These are phyloP conservation scores for Pisolithus orientalis DNA, from an alignment of 768 basidiomycete species.

Conservation along the genomic window DNA sequence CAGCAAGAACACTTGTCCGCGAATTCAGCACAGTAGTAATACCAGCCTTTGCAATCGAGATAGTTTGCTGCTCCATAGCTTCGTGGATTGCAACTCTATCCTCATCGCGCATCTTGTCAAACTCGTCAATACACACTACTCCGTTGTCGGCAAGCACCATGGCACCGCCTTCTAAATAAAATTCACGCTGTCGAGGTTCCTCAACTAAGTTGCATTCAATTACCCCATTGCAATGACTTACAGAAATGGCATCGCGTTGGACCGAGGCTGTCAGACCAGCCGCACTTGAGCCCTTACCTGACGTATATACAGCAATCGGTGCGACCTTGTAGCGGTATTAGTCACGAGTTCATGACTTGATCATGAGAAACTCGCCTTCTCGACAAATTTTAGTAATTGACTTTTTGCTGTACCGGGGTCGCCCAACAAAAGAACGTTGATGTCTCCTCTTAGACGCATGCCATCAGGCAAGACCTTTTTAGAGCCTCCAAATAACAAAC, in stretches of 20 bases:
- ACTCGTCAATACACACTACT: conserved; percentile 98
- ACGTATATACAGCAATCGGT: conserved; percentile 96
- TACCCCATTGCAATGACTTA: conserved; percentile 32
- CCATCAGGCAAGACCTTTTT: conserved; percentile 97
- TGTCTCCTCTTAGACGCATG: conserved; percentile 94
- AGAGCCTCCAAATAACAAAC: conserved; percentile 94
- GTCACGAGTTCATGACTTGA: background rate
- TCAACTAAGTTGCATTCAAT: conserved; percentile 2
- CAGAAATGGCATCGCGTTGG: conserved; percentile 87
- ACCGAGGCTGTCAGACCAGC: conserved; percentile 98
- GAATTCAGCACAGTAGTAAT: conserved; percentile 98
- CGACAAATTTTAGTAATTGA: conserved; percentile 97
- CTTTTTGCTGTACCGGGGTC: conserved; percentile 99
- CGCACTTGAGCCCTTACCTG: conserved; percentile 96
- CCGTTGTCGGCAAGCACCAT: conserved; percentile 99
- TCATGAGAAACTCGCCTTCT: conserved; percentile 53
- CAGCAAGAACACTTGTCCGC: conserved; percentile 90
- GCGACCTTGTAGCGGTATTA: conserved; percentile 57
- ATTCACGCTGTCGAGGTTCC: conserved; percentile 65
- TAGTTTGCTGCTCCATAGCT: conserved; percentile 99
- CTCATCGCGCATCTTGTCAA: conserved; percentile 99
- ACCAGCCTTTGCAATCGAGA: conserved; percentile 98
- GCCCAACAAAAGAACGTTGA: conserved; percentile 93
- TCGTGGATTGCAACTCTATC: conserved; percentile 99
- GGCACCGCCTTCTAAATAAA: conserved; percentile 97